Evolutionary conservation across 208 protist genomes (phyloP), one percentile per base, ranked within the genome.

Genomic region (Leishmania tropica): DNA sequence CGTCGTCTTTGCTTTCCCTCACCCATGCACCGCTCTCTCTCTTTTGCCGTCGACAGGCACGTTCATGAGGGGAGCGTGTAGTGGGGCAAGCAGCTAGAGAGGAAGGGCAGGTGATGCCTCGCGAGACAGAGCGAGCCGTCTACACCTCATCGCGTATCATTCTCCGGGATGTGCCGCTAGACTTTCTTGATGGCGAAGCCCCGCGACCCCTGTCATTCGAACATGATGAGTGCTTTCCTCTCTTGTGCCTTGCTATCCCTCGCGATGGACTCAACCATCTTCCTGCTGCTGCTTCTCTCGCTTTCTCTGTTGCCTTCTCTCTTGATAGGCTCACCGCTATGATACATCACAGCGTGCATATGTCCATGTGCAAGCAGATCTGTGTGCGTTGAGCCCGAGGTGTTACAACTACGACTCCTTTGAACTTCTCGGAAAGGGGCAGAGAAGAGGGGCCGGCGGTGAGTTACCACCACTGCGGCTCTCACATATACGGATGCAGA

Each of bases 1-100:
- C 35, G 42, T 45, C 72, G 42, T 75, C 62, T 75, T 83, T 70
- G 42, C 51, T 76, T n/a, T n/a, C 37, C 54, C 10, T 78, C 45
- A 62, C 35, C 6, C 10, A 31, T 47, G 35, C 67, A 17, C 31
- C n/a, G 45, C 70, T 53, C n/a, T 58, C 31, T 35, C 0, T 53
- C 47, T 75, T 6, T 75, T 21, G 40, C 70, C 28, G 1, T 54
- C 70, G 21, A 73, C 37, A 47, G 7, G 0, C 67, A 51, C 15
- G 51, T 54, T 15, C 15, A 54, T 1, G 51, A 54, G 51, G 51
- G 3, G 51, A 54, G 11, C 51, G 3, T 15, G 15, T 54, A 54
- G 15, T 54, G 11, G 15, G 15, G 51, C 13, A 54, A 54, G 51
- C 51, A 15, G 51, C 15, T 19, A 21, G 13, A n/a, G 56, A 24